Percentiles rank a stretch among this genome's conserved stretches.
Evolutionary conservation across 345 rosid species (phyloP).

Genomic region (Dovyalis caffra): DNA sequence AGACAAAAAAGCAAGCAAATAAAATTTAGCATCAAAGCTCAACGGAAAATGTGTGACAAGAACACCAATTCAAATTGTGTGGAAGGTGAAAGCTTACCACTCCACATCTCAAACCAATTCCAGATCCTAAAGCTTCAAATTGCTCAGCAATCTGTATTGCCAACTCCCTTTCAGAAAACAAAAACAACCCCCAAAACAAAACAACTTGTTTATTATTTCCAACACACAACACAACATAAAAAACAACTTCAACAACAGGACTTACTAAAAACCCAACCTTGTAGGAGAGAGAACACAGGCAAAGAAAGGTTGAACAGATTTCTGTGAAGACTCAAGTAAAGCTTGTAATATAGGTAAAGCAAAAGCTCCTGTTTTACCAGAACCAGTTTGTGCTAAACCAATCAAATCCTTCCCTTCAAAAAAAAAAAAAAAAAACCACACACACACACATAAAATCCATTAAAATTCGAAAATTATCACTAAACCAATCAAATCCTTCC

Average conservation of each 20-base stretch:
- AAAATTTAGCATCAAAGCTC: background rate
- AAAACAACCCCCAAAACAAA: background rate
- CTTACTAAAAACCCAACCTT: constrained; percentile 38
- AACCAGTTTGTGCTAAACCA: constrained; percentile 92
- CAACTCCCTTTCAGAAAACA: constrained; percentile 55
- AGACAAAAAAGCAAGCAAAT: background rate
- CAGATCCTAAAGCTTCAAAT: constrained; percentile 86
- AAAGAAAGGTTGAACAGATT: constrained; percentile 71
- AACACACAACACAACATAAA: background rate
- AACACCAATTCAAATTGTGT: background rate
- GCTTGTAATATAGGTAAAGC: constrained; percentile 88
- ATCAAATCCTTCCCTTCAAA: constrained; percentile 77
- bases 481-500: constrained; percentile 89
- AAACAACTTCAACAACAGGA: background rate
- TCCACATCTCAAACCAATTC: constrained; percentile 71
- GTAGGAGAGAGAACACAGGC: constrained; percentile 94
- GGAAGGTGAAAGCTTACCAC: constrained; percentile 56
- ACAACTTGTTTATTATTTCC: background rate
- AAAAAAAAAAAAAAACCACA: too few relatives aligned
- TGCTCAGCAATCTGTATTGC: constrained; percentile 98
- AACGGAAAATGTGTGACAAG: background rate
- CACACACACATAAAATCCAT: too few relatives aligned
- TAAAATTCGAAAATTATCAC: too few relatives aligned
- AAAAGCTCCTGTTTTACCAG: constrained; percentile 96
- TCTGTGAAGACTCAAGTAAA: constrained; percentile 58